A percentile compares a stretch with the other conserved stretches of the same genome.
phyloP scores from a whole-genome alignment of 352 stramenopile genomes.

The Pythium monospermum region DNA sequence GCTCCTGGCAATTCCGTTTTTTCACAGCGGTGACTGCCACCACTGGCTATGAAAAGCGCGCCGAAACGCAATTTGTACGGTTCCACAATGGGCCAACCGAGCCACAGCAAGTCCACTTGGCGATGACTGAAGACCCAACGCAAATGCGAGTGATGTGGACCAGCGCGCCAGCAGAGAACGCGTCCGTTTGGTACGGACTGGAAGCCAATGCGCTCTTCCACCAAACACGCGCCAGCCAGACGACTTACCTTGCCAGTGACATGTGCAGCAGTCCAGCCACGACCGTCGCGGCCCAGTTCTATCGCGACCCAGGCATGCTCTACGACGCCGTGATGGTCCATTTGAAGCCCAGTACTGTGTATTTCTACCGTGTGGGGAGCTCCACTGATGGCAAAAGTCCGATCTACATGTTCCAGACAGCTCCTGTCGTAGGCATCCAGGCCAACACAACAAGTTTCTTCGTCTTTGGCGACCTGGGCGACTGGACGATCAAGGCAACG shows the following conservation, averaged over 20 bases:
- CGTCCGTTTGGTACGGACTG: constrained; percentile 11
- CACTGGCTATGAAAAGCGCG: constrained; percentile 4
- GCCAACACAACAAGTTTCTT: constrained; percentile 38
- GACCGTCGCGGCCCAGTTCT: constrained; percentile 10
- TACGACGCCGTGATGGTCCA: constrained; percentile 18
- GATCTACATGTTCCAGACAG: constrained; percentile 18
- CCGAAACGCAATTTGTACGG: constrained; percentile 4
- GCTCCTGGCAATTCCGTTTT: not conserved
- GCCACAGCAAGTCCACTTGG: constrained; percentile 23
- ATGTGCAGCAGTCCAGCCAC: constrained; percentile 28
- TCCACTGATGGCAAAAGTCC: not conserved
- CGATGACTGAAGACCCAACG: constrained; percentile 9
- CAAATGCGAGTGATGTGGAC: constrained; percentile 25
- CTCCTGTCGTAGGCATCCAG: constrained; percentile 12
- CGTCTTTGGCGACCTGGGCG: constrained; percentile 66
- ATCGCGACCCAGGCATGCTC: constrained; percentile 22
- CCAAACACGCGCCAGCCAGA: not conserved
- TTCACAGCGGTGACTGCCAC: no score
- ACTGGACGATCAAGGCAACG: constrained; percentile 21
- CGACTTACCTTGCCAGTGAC: constrained; percentile 16
- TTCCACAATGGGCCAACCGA: constrained; percentile 18
- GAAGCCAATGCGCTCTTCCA: not conserved
- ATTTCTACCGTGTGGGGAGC: constrained; percentile 25
- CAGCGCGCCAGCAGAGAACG: not conserved
- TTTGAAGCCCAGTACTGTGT: constrained; percentile 9